These are phyloP conservation scores for Agarophyton chilense DNA, from an alignment of 23 red algal species.

Conservation along the genomic window DNA sequence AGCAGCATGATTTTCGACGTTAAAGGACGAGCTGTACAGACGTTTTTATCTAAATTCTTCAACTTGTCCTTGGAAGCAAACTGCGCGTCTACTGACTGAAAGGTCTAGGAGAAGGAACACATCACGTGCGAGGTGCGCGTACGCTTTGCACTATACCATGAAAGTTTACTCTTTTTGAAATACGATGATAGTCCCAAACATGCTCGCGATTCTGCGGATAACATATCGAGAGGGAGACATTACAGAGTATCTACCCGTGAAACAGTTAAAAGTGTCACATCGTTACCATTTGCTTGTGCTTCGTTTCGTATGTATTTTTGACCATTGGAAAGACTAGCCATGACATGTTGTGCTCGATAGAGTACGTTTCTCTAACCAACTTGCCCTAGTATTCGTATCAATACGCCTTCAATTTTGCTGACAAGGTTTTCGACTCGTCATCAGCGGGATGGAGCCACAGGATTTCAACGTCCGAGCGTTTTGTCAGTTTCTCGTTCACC, in stretches of 20 bases:
- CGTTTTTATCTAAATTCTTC: constrained; percentile 12
- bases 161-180: constrained; percentile 29
- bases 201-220: constrained; percentile 19
- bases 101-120: constrained; percentile 13
- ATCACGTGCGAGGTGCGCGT: background rate
- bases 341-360: no score
- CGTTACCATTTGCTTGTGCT: background rate
- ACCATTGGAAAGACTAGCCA: no score
- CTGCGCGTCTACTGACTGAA: background rate
- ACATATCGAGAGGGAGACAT: background rate
- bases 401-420: background rate
- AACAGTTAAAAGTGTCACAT: constrained; percentile 13
- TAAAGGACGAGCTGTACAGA: background rate
- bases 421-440: background rate
- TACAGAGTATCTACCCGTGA: constrained; percentile 7
- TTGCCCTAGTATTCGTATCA: no score
- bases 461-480: background rate
- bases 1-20: constrained; percentile 14
- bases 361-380: no score
- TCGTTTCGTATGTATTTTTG: background rate
- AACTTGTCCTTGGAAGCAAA: background rate
- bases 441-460: background rate
- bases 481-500: constrained; percentile 5
- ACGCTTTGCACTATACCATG: background rate
- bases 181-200: background rate